A percentile compares a stretch with the other conserved stretches of the same genome.
Evolutionary conservation across 768 basidiomycete species (phyloP).

Genomic region (Lactifluus echinatus): DNA sequence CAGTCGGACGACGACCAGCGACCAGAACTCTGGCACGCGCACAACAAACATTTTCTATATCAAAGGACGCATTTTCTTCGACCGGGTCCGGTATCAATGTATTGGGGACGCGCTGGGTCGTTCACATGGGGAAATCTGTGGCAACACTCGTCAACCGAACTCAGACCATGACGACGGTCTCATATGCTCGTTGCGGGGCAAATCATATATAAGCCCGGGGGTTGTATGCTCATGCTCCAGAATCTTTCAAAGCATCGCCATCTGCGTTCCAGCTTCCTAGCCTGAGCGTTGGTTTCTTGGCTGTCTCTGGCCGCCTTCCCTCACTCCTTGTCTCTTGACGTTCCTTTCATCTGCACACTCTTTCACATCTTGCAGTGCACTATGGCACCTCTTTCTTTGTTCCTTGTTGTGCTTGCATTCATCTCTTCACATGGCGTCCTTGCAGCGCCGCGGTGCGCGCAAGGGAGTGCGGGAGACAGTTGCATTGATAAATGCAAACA

Average conservation of each 20-base stretch:
- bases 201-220: neutral
- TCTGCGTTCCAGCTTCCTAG: conserved; percentile 18
- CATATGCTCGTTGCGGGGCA: neutral
- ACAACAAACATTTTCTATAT: too few species aligned
- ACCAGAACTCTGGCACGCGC: too few species aligned
- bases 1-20: too few species aligned
- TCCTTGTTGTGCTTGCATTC: conserved; percentile 22
- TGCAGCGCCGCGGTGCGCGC: conserved; percentile 7
- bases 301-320: conserved; percentile 19
- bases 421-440: neutral
- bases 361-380: conserved; percentile 15
- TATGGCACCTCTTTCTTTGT: conserved; percentile 24
- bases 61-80: too few species aligned
- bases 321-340: conserved; percentile 16
- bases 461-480: neutral
- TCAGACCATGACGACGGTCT: neutral
- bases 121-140: too few species aligned
- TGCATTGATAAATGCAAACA: conserved; percentile 17
- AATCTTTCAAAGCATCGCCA: conserved; percentile 16
- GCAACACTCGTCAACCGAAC: neutral
- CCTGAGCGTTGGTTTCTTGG: conserved; percentile 19
- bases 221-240: neutral
- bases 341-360: conserved; percentile 19
- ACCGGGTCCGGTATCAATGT: too few species aligned
- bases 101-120: too few species aligned